These are phyloP conservation scores for Citrus mangshanensis DNA, from an alignment of 345 rosid genomes.

Conservation along the genomic window DNA sequence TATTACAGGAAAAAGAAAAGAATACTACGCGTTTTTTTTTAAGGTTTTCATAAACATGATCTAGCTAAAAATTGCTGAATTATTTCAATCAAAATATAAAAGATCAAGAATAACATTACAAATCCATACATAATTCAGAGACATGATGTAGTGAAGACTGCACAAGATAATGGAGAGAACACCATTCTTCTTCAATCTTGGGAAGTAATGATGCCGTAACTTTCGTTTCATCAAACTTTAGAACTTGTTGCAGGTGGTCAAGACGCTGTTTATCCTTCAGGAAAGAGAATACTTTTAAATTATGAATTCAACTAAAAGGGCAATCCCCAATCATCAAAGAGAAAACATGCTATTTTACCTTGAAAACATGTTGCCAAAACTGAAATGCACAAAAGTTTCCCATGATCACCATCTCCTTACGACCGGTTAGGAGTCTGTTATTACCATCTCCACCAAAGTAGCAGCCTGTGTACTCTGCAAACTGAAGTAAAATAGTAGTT, in stretches of 20 bases:
- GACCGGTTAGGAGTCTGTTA: slow-evolving; percentile 43
- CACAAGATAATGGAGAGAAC: slow-evolving; percentile 69
- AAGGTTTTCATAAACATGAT: background rate
- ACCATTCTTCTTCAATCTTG: slow-evolving; percentile 86
- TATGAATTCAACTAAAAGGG: slow-evolving; percentile 6
- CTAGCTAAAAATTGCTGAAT: background rate
- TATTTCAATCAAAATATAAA: slow-evolving; percentile 1
- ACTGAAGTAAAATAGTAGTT: slow-evolving; percentile 39
- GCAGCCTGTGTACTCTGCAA: slow-evolving; percentile 43
- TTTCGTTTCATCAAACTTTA: slow-evolving; percentile 33
- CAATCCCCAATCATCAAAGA: slow-evolving; percentile 6
- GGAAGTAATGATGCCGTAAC: slow-evolving; percentile 34
- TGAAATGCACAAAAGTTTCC: slow-evolving; percentile 78
- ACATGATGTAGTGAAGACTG: slow-evolving; percentile 70
- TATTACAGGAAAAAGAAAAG: background rate
- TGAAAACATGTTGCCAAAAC: slow-evolving; percentile 85
- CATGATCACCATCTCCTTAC: slow-evolving; percentile 54
- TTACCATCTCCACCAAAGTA: slow-evolving; percentile 50
- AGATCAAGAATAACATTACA: slow-evolving; percentile 8
- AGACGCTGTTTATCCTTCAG: slow-evolving; percentile 75
- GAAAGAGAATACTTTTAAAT: slow-evolving; percentile 20
- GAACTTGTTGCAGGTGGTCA: slow-evolving; percentile 53
- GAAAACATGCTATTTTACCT: slow-evolving; percentile 39
- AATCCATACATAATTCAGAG: slow-evolving; percentile 67
- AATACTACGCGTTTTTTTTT: background rate